Base-by-base conservation (phyloP, 2,329 filamentous ascomycete genomes). In the Plectosphaerella plurivora region DNA sequence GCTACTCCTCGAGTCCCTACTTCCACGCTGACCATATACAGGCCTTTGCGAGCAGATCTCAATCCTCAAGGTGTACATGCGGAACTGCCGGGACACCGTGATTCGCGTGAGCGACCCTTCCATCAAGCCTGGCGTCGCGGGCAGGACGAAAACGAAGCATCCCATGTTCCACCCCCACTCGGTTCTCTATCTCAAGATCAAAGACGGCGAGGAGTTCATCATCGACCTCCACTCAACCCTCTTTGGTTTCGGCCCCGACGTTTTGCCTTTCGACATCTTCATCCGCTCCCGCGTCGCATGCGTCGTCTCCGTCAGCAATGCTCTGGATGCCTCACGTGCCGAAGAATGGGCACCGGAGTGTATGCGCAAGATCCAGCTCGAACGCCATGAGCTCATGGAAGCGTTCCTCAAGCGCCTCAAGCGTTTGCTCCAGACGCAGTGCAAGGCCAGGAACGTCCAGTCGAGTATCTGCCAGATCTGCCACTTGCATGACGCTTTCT, bases 161-260 rank as follows among this genome's bases (percentile, higher is more conserved):
- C 51, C 53, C 15, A 57, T 57, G 55, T 57, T 57, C 51, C 55
- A 54, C 51, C 53, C 53, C 36, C 55, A 54, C n/a, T 51, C 51
- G 2, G 45, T 57, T 16, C 55, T 57, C 37, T 52, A 39, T 24
- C 51, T 51, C 22, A 47, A 42, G 3, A 47, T 55, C 16, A 52
- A 45, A 24, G 28, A 28, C 14, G 11, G 18, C 12, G 42, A 53
- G 7, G 49, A 53, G 9, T 54, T 39, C 45, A 44, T 53, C 37
- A 45, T 57, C 41, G 55, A 57, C 51, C 49, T 57, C 12, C 53
- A 51, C 15, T 49, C 50, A 37, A 16, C 15, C 24, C 51, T 47
- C 22, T 51, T 50, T 15, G 55, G 53, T 18, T 55, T 50, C 18
- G 14, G 18, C 2, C 36, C 51, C 4, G 15, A 41, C 37, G 36